These are phyloP conservation scores for Daldinia grandis DNA, from an alignment of 495 filamentous ascomycete species.

Conservation along the genomic window DNA sequence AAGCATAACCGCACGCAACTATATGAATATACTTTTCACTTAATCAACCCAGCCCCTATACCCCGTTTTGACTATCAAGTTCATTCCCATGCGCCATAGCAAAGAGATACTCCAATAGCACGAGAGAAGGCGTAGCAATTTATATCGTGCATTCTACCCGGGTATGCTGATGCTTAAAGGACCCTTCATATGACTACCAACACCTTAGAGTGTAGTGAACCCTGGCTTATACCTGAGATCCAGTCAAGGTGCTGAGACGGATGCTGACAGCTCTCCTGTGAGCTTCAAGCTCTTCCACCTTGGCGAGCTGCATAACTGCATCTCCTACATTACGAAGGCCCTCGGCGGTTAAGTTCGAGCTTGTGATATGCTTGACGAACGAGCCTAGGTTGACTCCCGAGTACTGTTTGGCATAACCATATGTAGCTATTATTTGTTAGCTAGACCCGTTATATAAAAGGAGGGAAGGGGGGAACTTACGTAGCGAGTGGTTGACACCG, in stretches of 20 bases:
- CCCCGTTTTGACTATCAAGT: not conserved
- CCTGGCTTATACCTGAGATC: conserved; percentile 13
- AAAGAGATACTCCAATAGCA: not conserved
- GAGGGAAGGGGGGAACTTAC: conserved; percentile 63
- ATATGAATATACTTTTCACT: not conserved
- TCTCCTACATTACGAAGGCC: conserved; percentile 82
- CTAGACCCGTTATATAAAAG: not conserved
- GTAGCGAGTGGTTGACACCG: conserved; percentile 95
- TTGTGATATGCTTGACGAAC: conserved; percentile 96
- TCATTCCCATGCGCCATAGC: not conserved
- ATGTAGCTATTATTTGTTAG: conserved; percentile 74
- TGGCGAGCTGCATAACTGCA: conserved; percentile 92
- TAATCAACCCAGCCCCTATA: not conserved
- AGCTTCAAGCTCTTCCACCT: conserved; percentile 93
- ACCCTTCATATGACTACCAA: not conserved
- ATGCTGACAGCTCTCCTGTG: conserved; percentile 93
- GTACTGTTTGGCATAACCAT: conserved; percentile 97
- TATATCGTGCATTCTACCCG: not conserved
- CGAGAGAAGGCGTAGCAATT: not conserved
- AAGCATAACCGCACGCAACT: not conserved
- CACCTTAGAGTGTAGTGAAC: not conserved
- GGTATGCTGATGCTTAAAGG: not conserved
- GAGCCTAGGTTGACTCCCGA: conserved; percentile 95
- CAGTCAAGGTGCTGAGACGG: conserved; percentile 58
- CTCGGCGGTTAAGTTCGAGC: conserved; percentile 84